Conservation (phyloP, 75 land plant genomes). For the Picea sitchensis region DNA sequence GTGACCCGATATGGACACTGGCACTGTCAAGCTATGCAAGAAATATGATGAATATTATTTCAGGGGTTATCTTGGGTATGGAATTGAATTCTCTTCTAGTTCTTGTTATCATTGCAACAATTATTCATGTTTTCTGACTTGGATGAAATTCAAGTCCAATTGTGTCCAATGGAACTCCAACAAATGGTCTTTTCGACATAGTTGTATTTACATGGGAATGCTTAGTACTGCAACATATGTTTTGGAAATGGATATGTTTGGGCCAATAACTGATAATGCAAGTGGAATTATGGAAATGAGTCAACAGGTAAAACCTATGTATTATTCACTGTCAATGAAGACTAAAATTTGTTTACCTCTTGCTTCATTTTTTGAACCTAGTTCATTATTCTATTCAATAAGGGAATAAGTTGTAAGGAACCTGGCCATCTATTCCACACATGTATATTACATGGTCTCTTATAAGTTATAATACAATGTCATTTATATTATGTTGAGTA, state of each 20-base stretch:
- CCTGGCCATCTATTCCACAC: background rate
- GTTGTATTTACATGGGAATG: conserved; percentile 99
- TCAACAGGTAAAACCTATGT: conserved; percentile 66
- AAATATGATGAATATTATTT: conserved; percentile 96
- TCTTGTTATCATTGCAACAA: conserved; percentile 79
- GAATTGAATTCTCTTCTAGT: conserved; percentile 95
- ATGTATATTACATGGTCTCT: background rate
- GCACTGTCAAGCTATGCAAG: conserved; percentile 91
- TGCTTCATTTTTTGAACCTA: background rate
- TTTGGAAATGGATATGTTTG: conserved; percentile 99
- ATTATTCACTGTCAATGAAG: background rate
- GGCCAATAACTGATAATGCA: conserved; percentile 99
- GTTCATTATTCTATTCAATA: background rate
- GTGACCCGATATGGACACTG: conserved; percentile 85
- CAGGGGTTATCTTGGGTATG: conserved; percentile 89
- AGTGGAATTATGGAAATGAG: conserved; percentile 99
- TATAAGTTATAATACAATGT: background rate
- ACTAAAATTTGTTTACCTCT: background rate
- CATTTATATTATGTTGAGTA: background rate
- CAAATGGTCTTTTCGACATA: conserved; percentile 94
- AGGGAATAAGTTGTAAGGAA: background rate
- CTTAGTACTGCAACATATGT: conserved; percentile 96
- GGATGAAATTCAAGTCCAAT: conserved; percentile 92
- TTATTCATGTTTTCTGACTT: conserved; percentile 86
- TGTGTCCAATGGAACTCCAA: conserved; percentile 70